phyloP scores from a whole-genome alignment of 768 basidiomycete species.

The Lentinula sp. region DNA sequence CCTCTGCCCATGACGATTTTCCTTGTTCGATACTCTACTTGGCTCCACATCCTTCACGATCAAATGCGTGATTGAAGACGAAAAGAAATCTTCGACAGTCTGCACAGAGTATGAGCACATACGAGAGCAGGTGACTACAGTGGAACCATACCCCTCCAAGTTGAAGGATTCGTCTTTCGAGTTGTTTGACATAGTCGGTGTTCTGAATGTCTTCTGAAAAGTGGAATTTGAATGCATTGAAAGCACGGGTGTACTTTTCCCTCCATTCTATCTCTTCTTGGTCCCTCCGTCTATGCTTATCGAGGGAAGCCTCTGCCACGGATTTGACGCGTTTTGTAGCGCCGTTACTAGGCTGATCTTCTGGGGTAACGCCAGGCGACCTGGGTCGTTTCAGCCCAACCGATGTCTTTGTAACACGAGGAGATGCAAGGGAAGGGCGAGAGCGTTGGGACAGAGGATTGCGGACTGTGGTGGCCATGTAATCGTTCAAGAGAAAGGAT shows the following conservation, averaged over 20 bases:
- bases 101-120: slow-evolving; percentile 22
- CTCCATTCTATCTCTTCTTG: slow-evolving; percentile 63
- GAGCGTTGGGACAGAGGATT: slow-evolving; percentile 41
- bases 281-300: not conserved
- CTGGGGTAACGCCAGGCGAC: slow-evolving; percentile 31
- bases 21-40: slow-evolving; percentile 48
- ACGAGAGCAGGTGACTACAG: not conserved
- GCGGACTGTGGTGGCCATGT: slow-evolving; percentile 43
- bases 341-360: slow-evolving; percentile 31
- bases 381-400: slow-evolving; percentile 19
- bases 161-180: slow-evolving; percentile 52
- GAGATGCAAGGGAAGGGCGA: slow-evolving; percentile 27
- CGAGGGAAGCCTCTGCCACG: slow-evolving; percentile 8
- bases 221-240: slow-evolving; percentile 72
- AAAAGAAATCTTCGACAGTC: slow-evolving; percentile 88
- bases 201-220: slow-evolving; percentile 36
- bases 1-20: slow-evolving; percentile 51
- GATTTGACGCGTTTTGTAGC: slow-evolving; percentile 41
- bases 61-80: slow-evolving; percentile 80
- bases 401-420: slow-evolving; percentile 17
- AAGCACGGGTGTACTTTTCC: slow-evolving; percentile 78
- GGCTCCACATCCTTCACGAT: slow-evolving; percentile 61
- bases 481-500: slow-evolving; percentile 18
- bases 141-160: slow-evolving; percentile 70
- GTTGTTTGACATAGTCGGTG: slow-evolving; percentile 30